Evolutionary conservation across 2,329 filamentous ascomycete species (phyloP), one percentile per base, ranked within the genome.

Genomic region (Nannizzia gypsea): DNA sequence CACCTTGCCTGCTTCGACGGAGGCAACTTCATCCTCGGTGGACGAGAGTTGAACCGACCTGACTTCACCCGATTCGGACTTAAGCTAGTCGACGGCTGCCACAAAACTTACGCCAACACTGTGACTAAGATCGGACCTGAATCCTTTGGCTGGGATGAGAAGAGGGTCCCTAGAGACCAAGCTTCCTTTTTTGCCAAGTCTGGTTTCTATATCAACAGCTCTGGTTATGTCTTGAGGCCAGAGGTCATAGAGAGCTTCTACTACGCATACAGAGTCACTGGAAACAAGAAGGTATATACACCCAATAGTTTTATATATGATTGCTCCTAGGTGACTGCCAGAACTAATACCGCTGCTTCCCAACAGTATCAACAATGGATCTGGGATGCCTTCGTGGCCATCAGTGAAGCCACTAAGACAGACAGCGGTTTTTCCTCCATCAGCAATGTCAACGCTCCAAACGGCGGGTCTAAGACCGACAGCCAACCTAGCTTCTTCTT

Each of bases 401-500:
- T 95, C 69, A 85, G 84, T 66, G 71, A 72, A 31, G 86, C 81
- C 15, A 85, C 84, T 64, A 75, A 80, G 24, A 82, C 81, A 0
- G 82, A 81, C 5, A 84, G 81, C 22, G 90, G 87, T 6, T 95
- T 84, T 72, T 81, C 81, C 11, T 79, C 81, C 31, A 75, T 95
- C 59, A 70, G 67, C 0, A 72, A 95, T 69, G 88, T 95, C 52
- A 89, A 87, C 65, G 74, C 73, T 2, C 66, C 68, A 2, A 78
- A 77, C 31, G 88, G 88, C 8, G 87, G 87, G 0, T 72, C 74
- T 0, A 83, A 80, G 61, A 72, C 73, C 46, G 83, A 95, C 70
- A 85, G 86, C 70, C 87, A 92, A 78, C 89, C 95, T 74, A 91
- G 87, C 67, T 95, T 93, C 75, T 85, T 88, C 77, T 90, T 95